Conservation (phyloP, 768 basidiomycete genomes). For the Pleurotus sapidus region DNA sequence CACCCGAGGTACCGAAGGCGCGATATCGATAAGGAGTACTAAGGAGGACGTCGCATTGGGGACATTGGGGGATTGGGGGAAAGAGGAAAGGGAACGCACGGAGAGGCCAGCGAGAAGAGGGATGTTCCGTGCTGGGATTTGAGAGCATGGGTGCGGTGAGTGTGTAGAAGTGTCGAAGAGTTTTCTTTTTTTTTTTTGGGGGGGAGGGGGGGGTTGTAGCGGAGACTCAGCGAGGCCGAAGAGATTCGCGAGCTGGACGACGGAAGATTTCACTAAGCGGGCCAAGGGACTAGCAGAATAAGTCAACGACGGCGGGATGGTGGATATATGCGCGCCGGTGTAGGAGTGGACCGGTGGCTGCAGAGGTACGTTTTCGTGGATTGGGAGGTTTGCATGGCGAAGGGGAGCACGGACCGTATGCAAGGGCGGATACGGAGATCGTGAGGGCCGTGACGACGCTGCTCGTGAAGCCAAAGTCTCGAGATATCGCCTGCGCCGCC, state of each 20-base stretch:
- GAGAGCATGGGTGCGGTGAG: neutral
- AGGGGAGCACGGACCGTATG: constrained; percentile 44
- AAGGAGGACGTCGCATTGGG: no score
- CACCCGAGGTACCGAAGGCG: neutral
- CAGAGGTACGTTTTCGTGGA: neutral
- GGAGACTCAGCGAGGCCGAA: constrained; percentile 54
- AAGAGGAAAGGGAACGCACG: constrained; percentile 30
- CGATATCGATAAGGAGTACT: no score
- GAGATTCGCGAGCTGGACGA: constrained; percentile 62
- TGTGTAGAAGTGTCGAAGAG: no score
- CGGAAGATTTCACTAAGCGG: constrained; percentile 74
- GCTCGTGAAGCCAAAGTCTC: constrained; percentile 53
- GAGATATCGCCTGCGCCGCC: constrained; percentile 47
- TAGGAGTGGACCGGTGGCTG: constrained; percentile 53
- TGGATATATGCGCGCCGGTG: constrained; percentile 8
- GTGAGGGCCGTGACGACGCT: constrained; percentile 49
- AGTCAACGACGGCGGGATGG: neutral
- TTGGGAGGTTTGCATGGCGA: neutral
- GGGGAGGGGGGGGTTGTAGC: no score
- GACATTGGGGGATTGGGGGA: constrained; percentile 34
- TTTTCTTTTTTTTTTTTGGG: no score
- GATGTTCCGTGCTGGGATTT: constrained; percentile 50
- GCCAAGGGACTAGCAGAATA: constrained; percentile 36
- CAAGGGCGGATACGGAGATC: constrained; percentile 51
- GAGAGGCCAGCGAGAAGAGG: constrained; percentile 62